Evolutionary conservation across 2,329 filamentous ascomycete species (phyloP).

Genomic region (Xylaria sp.): DNA sequence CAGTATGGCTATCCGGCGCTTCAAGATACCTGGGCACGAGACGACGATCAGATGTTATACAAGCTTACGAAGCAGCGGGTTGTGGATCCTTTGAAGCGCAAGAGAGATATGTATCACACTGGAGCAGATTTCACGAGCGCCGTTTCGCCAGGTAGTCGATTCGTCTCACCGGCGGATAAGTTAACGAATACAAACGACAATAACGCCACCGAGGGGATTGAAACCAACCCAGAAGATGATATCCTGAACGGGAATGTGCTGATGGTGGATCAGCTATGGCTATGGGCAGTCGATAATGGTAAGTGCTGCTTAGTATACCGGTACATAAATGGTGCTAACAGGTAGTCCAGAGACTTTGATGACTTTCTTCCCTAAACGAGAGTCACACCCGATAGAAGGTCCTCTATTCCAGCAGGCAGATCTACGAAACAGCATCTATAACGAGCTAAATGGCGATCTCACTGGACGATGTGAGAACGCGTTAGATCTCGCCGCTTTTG

Average conservation of each 20-base stretch:
- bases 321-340: neutral
- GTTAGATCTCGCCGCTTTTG: slow-evolving; percentile 69
- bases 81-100: slow-evolving; percentile 37
- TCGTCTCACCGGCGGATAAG: slow-evolving; percentile 37
- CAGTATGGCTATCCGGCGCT: slow-evolving; percentile 72
- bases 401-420: slow-evolving; percentile 69
- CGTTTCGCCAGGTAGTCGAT: slow-evolving; percentile 39
- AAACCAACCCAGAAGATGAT: slow-evolving; percentile 48
- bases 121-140: slow-evolving; percentile 28
- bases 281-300: slow-evolving; percentile 67
- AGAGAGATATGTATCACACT: slow-evolving; percentile 43
- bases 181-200: slow-evolving; percentile 34
- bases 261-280: slow-evolving; percentile 75
- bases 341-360: slow-evolving; percentile 57
- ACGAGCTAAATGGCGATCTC: slow-evolving; percentile 72
- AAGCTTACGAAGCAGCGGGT: slow-evolving; percentile 66
- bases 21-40: slow-evolving; percentile 67
- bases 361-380: slow-evolving; percentile 65
- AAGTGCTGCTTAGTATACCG: slow-evolving; percentile 39
- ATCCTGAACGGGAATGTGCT: slow-evolving; percentile 66
- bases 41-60: slow-evolving; percentile 75
- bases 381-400: slow-evolving; percentile 64
- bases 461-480: slow-evolving; percentile 70
- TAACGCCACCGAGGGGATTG: slow-evolving; percentile 46
- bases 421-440: slow-evolving; percentile 70